Base-by-base conservation (phyloP, 345 rosid species). In the Limnanthes douglasii region DNA sequence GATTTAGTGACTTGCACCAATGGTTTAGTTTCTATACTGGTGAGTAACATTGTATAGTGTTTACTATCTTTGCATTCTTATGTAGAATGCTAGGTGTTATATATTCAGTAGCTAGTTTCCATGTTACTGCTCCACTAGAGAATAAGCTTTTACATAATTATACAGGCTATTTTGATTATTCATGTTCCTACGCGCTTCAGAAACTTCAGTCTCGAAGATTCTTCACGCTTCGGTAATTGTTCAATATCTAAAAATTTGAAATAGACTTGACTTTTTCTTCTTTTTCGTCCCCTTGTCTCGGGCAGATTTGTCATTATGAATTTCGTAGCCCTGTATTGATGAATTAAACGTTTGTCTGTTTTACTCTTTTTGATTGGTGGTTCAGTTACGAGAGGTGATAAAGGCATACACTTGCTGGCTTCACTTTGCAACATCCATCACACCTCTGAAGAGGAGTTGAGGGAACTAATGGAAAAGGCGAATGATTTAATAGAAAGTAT, bases 21-120 rank as follows among this genome's bases (percentile, higher is more conserved):
- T 59, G 95, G 92, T 46, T 56, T 84, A 59, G 83, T 80, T 41
- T 79, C 94, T 44, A 53, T 90, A 52, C 59, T 84, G 98, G 95
- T 84, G 43, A 70, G 97, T 73, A 43, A 20, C 35, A 8, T 15
- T 17, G 18, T 43, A 13, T 43, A 32, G 7, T 39, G 14, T 40
- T 34, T 43, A 15, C 15, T 34, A 14, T 13, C 39, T 15, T 33
- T n/a, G 15, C 12, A 36, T 30, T 30, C 13, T 21, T 11, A n/a
- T 13, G 8, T 23, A 15, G 37, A 23, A 16, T 33, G 16, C 31
- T 12, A 27, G 33, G 11, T 31, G 20, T 31, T 43, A 6, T 34
- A 23, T 7, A 2, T 33, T 18, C n/a, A 26, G 5, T 29, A n/a
- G n/a, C n/a, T n/a, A n/a, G n/a, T n/a, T n/a, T n/a, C n/a, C n/a